A percentile compares a stretch with the other conserved stretches of the same genome.
Conservation (phyloP, 2,329 filamentous ascomycete genomes). For the Stromatinia cepivora region DNA sequence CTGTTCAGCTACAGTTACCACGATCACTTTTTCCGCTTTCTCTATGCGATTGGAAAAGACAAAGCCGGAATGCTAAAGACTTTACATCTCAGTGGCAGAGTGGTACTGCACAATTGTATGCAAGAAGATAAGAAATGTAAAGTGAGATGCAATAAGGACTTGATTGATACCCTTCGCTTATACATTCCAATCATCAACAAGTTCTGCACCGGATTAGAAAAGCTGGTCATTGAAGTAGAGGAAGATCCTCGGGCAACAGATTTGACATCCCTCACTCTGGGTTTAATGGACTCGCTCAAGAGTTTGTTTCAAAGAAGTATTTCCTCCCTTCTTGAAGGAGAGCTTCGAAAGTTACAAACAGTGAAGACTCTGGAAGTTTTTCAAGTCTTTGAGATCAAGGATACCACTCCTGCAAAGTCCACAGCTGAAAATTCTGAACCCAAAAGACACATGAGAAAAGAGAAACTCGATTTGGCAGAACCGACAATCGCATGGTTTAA, state of each 20-base stretch:
- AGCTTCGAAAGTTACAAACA: not conserved
- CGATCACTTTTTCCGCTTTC: slow-evolving; percentile 6
- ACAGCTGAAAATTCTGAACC: too few species aligned
- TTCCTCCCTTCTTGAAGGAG: not conserved
- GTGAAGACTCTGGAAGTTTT: not conserved
- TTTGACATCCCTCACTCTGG: not conserved
- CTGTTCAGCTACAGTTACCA: rapidly evolving
- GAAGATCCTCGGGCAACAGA: not conserved
- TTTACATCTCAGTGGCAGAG: not conserved
- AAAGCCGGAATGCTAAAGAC: not conserved
- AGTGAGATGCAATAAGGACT: not conserved
- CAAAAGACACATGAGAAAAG: not conserved
- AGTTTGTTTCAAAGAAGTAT: not conserved
- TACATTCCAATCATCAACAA: slow-evolving; percentile 1
- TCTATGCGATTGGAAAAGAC: not conserved
- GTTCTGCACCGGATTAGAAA: not conserved
- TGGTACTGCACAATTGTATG: not conserved
- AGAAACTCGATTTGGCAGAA: not conserved
- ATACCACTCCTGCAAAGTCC: not conserved
- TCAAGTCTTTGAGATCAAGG: not conserved
- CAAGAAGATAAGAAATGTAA: too few species aligned
- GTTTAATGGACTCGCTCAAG: not conserved
- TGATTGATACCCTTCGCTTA: not conserved
- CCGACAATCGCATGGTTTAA: not conserved
- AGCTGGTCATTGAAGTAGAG: not conserved